These are phyloP conservation scores for Colletotrichum incanum DNA, from an alignment of 2,329 filamentous ascomycete species.

Conservation along the genomic window DNA sequence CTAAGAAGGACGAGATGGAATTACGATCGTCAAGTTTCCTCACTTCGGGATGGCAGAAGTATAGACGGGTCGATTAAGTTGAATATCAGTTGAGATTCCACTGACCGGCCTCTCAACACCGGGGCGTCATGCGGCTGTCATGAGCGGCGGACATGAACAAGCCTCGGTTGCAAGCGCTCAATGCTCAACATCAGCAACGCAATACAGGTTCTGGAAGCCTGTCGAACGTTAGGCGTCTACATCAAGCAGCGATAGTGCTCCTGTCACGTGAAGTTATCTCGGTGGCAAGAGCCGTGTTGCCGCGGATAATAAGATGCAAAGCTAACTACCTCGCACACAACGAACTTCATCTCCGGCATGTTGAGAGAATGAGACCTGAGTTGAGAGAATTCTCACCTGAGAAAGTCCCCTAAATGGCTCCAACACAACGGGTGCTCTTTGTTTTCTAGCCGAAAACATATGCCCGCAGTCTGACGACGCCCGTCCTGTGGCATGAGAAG, in stretches of 20 bases:
- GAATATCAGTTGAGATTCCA: conserved; percentile 24
- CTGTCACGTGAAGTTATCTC: not conserved
- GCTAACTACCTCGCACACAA: not conserved
- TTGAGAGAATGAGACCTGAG: not conserved
- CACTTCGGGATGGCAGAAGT: conserved; percentile 35
- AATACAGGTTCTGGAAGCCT: not conserved
- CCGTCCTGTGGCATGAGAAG: not conserved
- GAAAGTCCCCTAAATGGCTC: not conserved
- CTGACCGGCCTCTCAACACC: not conserved
- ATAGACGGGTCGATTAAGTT: conserved; percentile 7
- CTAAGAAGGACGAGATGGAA: conserved; percentile 1
- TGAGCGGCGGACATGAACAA: not conserved
- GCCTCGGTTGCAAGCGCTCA: not conserved
- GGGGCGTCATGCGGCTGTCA: not conserved
- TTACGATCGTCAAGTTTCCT: conserved; percentile 5
- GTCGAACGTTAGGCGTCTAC: not conserved
- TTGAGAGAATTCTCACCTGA: not conserved
- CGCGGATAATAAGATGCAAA: conserved; percentile 1
- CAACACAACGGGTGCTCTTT: not conserved
- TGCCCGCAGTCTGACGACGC: not conserved
- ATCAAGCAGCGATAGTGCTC: not conserved
- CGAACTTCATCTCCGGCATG: not conserved
- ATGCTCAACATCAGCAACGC: not conserved
- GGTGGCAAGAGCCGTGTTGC: not conserved
- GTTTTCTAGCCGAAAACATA: not conserved